Conservation (phyloP, 768 basidiomycete species). For the Xerocomellus chrysenteron region DNA sequence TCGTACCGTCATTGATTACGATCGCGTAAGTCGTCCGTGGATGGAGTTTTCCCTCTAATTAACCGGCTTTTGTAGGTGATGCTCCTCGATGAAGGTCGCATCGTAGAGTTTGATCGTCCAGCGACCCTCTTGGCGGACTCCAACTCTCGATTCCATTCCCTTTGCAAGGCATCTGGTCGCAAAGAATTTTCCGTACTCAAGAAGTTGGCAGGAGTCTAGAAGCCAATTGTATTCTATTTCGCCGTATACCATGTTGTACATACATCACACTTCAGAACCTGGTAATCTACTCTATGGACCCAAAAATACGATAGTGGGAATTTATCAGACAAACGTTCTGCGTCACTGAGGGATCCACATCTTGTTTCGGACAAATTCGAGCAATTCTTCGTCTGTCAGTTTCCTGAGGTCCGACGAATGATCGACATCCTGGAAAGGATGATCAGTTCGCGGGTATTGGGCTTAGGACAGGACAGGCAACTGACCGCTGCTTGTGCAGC, state of each 20-base stretch:
- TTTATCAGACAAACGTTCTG: background rate
- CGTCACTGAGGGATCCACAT: conserved; percentile 66
- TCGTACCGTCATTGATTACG: conserved; percentile 80
- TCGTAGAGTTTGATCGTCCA: conserved; percentile 76
- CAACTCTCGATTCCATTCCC: conserved; percentile 58
- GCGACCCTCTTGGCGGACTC: conserved; percentile 52
- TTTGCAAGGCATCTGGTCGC: conserved; percentile 75
- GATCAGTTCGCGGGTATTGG: conserved; percentile 13
- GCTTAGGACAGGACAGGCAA: conserved; percentile 18
- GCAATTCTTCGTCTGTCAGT: conserved; percentile 55
- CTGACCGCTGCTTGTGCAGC: conserved; percentile 74
- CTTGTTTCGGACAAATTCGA: conserved; percentile 53
- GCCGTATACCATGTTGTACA: background rate
- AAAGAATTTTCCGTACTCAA: conserved; percentile 68
- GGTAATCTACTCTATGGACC: background rate
- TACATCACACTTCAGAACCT: background rate
- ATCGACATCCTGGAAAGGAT: conserved; percentile 50
- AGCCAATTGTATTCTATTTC: background rate
- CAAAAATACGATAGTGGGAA: background rate
- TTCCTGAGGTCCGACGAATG: conserved; percentile 50
- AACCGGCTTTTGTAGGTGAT: conserved; percentile 50
- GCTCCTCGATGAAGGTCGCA: conserved; percentile 75
- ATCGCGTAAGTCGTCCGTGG: conserved; percentile 52
- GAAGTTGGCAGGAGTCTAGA: conserved; percentile 53
- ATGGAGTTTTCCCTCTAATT: conserved; percentile 7